phyloP scores from a whole-genome alignment of 192 early-diverging fungal species.

The Paraglomus occultum region DNA sequence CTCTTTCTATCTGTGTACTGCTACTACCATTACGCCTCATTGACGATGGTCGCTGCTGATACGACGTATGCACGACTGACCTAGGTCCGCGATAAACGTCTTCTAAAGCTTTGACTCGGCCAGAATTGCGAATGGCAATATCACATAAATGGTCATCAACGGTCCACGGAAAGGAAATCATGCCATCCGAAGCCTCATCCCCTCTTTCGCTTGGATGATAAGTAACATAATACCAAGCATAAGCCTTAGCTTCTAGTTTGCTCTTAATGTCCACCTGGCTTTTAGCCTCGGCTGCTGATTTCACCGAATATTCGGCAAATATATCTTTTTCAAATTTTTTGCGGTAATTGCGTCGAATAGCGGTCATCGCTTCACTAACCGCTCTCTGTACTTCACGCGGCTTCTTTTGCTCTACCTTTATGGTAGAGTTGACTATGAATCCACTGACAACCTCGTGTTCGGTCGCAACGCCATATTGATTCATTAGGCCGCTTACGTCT shows the following conservation, averaged over 20 bases:
- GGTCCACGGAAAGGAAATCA: conserved; percentile 51
- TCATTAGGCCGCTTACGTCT: conserved; percentile 56
- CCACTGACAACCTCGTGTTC: conserved; percentile 42
- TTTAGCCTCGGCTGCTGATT: conserved; percentile 19
- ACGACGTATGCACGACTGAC: too few relatives aligned
- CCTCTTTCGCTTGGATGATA: conserved; percentile 49
- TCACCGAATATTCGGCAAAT: conserved; percentile 19
- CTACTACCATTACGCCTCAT: too few relatives aligned
- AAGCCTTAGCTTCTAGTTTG: conserved; percentile 49
- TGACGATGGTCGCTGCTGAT: too few relatives aligned
- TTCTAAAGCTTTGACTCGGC: too few relatives aligned
- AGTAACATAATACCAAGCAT: conserved; percentile 72
- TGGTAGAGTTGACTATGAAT: conserved; percentile 33
- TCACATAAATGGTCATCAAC: conserved; percentile 43
- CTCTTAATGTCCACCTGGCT: too few relatives aligned
- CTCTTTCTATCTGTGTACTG: too few relatives aligned
- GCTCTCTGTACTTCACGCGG: conserved; percentile 51
- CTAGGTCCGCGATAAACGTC: too few relatives aligned
- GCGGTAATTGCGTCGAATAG: conserved; percentile 43
- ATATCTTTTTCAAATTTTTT: conserved; percentile 45
- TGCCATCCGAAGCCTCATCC: conserved; percentile 34
- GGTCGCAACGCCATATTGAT: conserved; percentile 58
- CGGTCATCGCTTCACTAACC: conserved; percentile 37
- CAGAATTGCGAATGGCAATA: conserved; percentile 34
- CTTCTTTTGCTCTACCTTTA: conserved; percentile 47